phyloP scores from a whole-genome alignment of 176 grass and related monocot species.

The Paspalum vaginatum region DNA sequence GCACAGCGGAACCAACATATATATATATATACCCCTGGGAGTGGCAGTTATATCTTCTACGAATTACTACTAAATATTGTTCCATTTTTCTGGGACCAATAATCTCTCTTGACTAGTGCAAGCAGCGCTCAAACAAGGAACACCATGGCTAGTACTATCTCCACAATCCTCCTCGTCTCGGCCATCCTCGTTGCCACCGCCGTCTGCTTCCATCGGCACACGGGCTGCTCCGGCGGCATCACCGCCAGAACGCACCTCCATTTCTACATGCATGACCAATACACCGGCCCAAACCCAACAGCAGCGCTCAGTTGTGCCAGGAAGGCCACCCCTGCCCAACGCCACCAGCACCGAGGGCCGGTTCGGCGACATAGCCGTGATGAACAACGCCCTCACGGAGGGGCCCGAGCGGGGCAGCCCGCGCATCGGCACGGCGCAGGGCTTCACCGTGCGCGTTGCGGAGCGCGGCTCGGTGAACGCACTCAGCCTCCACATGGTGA shows the following conservation, averaged over 20 bases:
- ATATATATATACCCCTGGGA: background rate
- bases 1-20: background rate
- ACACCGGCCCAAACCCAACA: background rate
- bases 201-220: background rate
- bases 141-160: background rate
- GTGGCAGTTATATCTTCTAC: background rate
- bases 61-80: background rate
- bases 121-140: background rate
- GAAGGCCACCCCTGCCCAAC: background rate
- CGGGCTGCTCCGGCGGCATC: background rate
- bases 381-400: slow-evolving; percentile 41
- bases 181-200: background rate
- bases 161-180: background rate
- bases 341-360: background rate
- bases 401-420: background rate
- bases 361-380: slow-evolving; percentile 41
- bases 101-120: background rate
- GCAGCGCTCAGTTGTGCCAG: background rate
- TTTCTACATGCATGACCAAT: slow-evolving; percentile 14
- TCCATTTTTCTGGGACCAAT: background rate
- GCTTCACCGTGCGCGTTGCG: slow-evolving; percentile 32
- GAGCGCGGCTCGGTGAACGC: slow-evolving; percentile 38
- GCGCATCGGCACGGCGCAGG: slow-evolving; percentile 29
- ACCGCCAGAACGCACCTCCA: background rate
- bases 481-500: slow-evolving; percentile 37